A percentile compares a stretch with the other conserved stretches of the same genome.
Evolutionary conservation across 306 rosid species (phyloP).

Genomic region (Leucaena leucocephala): DNA sequence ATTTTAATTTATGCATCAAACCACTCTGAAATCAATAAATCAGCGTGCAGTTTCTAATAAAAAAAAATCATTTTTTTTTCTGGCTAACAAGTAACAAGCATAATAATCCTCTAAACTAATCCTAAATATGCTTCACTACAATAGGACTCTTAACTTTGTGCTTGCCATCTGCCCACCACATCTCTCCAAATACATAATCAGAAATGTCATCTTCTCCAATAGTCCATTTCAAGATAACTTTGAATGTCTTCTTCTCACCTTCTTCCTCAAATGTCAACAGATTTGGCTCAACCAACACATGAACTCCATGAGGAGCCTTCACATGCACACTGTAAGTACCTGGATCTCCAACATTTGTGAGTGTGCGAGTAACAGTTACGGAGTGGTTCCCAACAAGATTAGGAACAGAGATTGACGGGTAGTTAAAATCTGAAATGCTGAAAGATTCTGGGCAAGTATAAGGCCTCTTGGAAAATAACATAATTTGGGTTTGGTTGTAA

Average conservation of each 20-base stretch:
- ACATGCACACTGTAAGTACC: constrained; percentile 51
- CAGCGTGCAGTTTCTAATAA: background rate
- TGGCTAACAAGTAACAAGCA: background rate
- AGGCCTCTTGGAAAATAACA: constrained; percentile 30
- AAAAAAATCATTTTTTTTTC: background rate
- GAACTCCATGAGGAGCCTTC: constrained; percentile 53
- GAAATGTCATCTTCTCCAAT: background rate
- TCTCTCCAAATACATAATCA: constrained; percentile 49
- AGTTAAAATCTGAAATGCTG: constrained; percentile 52
- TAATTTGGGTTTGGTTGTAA: constrained; percentile 46
- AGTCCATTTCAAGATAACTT: constrained; percentile 37
- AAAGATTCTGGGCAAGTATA: constrained; percentile 45
- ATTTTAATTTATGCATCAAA: background rate
- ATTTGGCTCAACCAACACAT: constrained; percentile 49
- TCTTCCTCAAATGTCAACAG: constrained; percentile 41
- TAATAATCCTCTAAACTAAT: background rate
- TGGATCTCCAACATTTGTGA: constrained; percentile 59
- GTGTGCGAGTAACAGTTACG: constrained; percentile 40
- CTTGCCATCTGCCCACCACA: constrained; percentile 45
- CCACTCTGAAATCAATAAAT: background rate
- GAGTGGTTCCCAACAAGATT: constrained; percentile 24
- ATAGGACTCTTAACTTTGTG: constrained; percentile 36
- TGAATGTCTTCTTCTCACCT: constrained; percentile 60
- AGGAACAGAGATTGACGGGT: constrained; percentile 64
- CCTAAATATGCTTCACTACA: constrained; percentile 42